Conservation (phyloP, 164 flowering plant species). For the Annona cherimola region DNA sequence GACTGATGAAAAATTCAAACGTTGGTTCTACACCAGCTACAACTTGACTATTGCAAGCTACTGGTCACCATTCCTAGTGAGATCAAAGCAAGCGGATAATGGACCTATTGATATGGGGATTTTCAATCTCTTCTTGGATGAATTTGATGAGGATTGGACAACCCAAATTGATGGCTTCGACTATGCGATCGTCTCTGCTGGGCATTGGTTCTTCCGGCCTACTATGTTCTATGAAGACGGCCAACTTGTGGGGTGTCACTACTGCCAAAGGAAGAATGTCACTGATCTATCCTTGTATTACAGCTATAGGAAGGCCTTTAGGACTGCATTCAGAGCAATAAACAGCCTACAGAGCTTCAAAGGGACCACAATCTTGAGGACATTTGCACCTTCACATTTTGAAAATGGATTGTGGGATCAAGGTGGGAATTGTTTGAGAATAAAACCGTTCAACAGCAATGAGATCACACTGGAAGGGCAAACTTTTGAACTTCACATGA, state of each 20-base stretch:
- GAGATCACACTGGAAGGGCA: slow-evolving; percentile 23
- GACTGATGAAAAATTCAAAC: slow-evolving; percentile 17
- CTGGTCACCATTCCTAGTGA: slow-evolving; percentile 64
- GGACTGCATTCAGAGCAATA: slow-evolving; percentile 51
- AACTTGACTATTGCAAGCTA: slow-evolving; percentile 49
- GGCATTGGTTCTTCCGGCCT: slow-evolving; percentile 63
- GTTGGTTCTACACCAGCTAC: slow-evolving; percentile 37
- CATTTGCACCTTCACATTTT: slow-evolving; percentile 60
- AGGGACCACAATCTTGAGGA: slow-evolving; percentile 45
- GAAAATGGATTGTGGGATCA: slow-evolving; percentile 60
- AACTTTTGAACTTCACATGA: slow-evolving; percentile 26
- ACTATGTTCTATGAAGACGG: slow-evolving; percentile 36
- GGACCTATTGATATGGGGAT: slow-evolving; percentile 20
- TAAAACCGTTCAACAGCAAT: slow-evolving; percentile 33
- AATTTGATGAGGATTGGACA: slow-evolving; percentile 29
- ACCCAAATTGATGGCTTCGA: slow-evolving; percentile 43
- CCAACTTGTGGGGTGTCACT: slow-evolving; percentile 43
- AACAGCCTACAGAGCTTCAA: slow-evolving; percentile 31
- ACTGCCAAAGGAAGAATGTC: slow-evolving; percentile 34
- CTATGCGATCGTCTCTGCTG: slow-evolving; percentile 53
- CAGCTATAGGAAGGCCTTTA: slow-evolving; percentile 46
- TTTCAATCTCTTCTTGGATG: slow-evolving; percentile 41
- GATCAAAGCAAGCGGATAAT: slow-evolving; percentile 27
- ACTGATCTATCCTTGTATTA: slow-evolving; percentile 36
- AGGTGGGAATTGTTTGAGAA: slow-evolving; percentile 64